phyloP scores from a whole-genome alignment of 1,284 basidiomycete species.

The Vanrija humicola region DNA sequence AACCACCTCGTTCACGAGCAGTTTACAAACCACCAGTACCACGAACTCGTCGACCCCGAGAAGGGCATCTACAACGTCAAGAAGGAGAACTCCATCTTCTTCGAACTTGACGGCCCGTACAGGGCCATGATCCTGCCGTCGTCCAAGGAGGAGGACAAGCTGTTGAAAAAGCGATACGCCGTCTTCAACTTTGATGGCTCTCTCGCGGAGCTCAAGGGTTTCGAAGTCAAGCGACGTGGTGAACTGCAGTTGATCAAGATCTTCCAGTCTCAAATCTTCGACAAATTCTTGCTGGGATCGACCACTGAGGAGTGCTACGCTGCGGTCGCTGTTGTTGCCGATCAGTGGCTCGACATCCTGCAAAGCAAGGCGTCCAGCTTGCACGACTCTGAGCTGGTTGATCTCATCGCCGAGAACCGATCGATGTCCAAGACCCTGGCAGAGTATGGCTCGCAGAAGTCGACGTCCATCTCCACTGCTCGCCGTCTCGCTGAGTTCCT shows the following conservation, averaged over 20 bases:
- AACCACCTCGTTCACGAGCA: constrained; percentile 94
- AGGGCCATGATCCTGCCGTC: constrained; percentile 98
- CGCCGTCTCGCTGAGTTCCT: constrained; percentile 93
- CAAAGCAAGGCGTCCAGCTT: constrained; percentile 80
- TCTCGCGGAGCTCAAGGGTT: constrained; percentile 95
- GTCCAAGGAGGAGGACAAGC: constrained; percentile 98
- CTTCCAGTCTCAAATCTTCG: constrained; percentile 98
- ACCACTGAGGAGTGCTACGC: constrained; percentile 95
- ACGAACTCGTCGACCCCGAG: constrained; percentile 74
- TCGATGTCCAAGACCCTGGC: constrained; percentile 97
- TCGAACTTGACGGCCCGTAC: constrained; percentile 98
- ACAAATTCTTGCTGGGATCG: constrained; percentile 88
- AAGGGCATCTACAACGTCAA: constrained; percentile 83
- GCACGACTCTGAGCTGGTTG: constrained; percentile 87
- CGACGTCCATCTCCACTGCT: constrained; percentile 96
- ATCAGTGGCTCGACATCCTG: constrained; percentile 97
- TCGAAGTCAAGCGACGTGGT: constrained; percentile 97
- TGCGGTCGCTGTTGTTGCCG: constrained; percentile 86
- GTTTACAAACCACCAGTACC: constrained; percentile 98
- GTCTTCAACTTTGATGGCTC: constrained; percentile 99
- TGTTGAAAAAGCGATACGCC: constrained; percentile 98
- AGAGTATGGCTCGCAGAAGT: constrained; percentile 95
- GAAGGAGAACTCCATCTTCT: constrained; percentile 99
- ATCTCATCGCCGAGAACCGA: constrained; percentile 96
- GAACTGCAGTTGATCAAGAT: constrained; percentile 99